Evolutionary conservation across 2,329 filamentous ascomycete species (phyloP), one percentile per base, ranked within the genome.

Genomic region (Epichloe gansuensis): DNA sequence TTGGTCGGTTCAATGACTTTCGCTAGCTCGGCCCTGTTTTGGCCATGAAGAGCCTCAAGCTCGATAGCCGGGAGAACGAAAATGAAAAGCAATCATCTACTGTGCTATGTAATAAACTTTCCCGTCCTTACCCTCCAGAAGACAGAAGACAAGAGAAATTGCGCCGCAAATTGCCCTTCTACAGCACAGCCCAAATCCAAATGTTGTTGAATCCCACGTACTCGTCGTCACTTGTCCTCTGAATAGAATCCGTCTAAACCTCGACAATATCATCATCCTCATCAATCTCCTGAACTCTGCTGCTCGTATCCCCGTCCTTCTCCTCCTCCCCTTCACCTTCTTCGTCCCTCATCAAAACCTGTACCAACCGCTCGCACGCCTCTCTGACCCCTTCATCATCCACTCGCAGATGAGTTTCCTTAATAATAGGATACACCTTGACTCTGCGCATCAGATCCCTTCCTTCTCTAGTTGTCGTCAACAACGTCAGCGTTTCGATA

Each of bases 371-470:
- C 67, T 97, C 93, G 62, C 88, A 95, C 0, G 83, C 87, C 60
- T 95, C 91, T 58, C 80, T 77, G 2, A 97, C 88, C 15, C 76
- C 83, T 46, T 94, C 89, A 62, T 95, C 76, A 23, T 90, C 76
- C 4, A 90, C 82, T 23, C 83, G 79, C 56, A 85, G 62, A 73
- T 98, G 93, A 35, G 86, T 85, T 68, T 97, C 93, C 50, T 93
- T 77, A 21, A 97, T 75, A 46, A 97, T 83, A 0, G 91, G 88
- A 67, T 98, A 98, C 1, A 95, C 87, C 61, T 89, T 88, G 46
- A 91, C 75, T 17, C 77, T 72, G 17, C 90, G 78, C 75, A 97
- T 74, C 52, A 79, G 71, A 6, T 94, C 86, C 55, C 91, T 78
- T 2, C 85, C 88, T 59, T 83, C 75, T 6, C 81, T 76, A 7